Base-by-base conservation (phyloP, 768 basidiomycete genomes). In the Candolleomyces efflorescens region DNA sequence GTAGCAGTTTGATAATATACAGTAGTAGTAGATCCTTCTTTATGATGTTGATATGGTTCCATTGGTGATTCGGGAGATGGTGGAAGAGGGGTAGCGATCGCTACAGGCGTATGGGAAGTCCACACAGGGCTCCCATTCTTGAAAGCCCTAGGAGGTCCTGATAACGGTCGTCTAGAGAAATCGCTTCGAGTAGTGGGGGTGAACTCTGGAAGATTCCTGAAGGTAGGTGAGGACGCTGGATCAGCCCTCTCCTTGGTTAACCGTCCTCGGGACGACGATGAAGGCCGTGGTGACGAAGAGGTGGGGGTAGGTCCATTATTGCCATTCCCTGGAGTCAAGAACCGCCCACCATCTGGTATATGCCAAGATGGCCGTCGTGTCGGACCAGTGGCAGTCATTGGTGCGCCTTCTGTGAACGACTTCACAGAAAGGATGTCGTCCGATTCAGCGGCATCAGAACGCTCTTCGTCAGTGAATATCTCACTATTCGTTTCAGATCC, bases 381-480 rank as follows among this genome's bases (percentile, higher is more conserved):
- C 5, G 69, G 65, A n/a, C 71, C 70, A 6, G 67, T 56, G 39
- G 65, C 68, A 59, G 47, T 61, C 9, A 62, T 49, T 3, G 66
- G 59, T 7, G 75, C 70, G 9, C 78, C 82, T 65, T 87, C 86
- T 0, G 82, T 82, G 61, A 78, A 86, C 0, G 87, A 89, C 47
- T 75, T 75, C 37, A 87, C 83, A 13, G 89, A 89, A n/a, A 77
- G 79, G 45, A 85, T 78, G 64, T 89, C 88, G 62, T 90, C 89
- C 17, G 82, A 82, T 64, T 84, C 85, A 18, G 81, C 78, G 46
- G 78, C 70, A 53, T 85, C 86, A 5, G 82, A 85, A 9, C 76
- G 79, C 57, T 87, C 87, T 22, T 86, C 87, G 64, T 91, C 89
- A 7, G 86, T 86, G 60, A 82, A 70, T 39, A 81, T 73, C 55